Base-by-base conservation (phyloP, 768 basidiomycete species). In the Daedaleopsis sinensis region DNA sequence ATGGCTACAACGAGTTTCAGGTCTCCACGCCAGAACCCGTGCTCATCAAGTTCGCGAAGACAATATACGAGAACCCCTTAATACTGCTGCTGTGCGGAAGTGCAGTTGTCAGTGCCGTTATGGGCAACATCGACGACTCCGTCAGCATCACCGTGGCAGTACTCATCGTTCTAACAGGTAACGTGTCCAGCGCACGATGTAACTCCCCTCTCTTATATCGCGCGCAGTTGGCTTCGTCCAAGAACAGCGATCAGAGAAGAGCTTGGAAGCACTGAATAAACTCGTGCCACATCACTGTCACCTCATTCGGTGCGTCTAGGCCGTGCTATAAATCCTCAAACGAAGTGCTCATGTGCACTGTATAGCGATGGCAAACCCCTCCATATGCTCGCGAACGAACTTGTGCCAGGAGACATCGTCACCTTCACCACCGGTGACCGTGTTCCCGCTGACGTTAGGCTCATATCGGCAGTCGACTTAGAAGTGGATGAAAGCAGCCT, bases 201-300 rank as follows among this genome's bases (percentile, higher is more conserved):
- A 10, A 48, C 18, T 37, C 36, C 19, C 47, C 12, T 23, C 24
- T 37, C 48, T 4, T 58, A 35, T 38, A n/a, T 23, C 43, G 9
- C 51, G 5, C 57, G 50, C 64, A 82, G 96, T 98, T 64, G 96
- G 94, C 11, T 98, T 98, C 70, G 87, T 98, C 35, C 96, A 98
- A 74, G 96, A 98, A 74, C 87, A 91, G 62, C 83, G 96, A 36
- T 98, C 96, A 1, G 96, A 98, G 72, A 88, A 97, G 76, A 94
- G 92, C 61, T 79, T 98, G 27, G 94, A 97, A 74, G 94, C 96
- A 0, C 80, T 98, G 37, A 97, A 95, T 78, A 97, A 96, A 74
- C 89, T 98, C 44, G 96, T 98, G 21, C 96, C 96, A 0, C 96
- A 98, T 73, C 94, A 96, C 72, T 96, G 94, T 71, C 94, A 96